Conservation (phyloP, 768 basidiomycete species). For the Hebeloma cylindrosporum region DNA sequence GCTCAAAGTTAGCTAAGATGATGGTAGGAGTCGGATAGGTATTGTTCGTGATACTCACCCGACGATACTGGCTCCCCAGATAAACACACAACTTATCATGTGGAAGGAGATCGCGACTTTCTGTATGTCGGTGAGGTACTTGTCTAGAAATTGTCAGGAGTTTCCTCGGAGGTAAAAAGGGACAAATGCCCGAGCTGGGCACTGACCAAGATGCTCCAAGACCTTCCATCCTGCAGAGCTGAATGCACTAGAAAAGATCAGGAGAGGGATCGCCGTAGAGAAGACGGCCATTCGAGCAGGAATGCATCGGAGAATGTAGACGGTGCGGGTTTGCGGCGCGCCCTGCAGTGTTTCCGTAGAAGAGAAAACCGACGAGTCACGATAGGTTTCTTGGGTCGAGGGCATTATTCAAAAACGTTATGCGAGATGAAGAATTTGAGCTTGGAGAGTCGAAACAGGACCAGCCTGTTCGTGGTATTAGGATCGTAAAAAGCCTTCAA, state of each 20-base stretch:
- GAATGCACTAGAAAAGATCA: conserved; percentile 8
- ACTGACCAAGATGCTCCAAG: conserved; percentile 13
- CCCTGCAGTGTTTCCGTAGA: neutral
- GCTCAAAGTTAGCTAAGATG: conserved; percentile 5
- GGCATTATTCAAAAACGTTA: conserved; percentile 4
- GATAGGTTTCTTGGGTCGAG: neutral
- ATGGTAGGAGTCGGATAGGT: neutral
- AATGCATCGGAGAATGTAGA: conserved; percentile 14
- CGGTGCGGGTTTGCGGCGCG: neutral
- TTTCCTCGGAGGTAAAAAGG: neutral
- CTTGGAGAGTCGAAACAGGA: too few relatives aligned
- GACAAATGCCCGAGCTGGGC: neutral
- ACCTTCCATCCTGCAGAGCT: conserved; percentile 9
- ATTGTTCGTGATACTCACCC: conserved; percentile 20
- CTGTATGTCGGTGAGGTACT: conserved; percentile 18
- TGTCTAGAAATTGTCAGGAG: conserved; percentile 3
- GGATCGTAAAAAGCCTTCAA: too few relatives aligned
- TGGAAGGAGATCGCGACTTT: conserved; percentile 21
- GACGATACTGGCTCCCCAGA: conserved; percentile 16
- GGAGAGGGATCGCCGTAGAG: conserved; percentile 7
- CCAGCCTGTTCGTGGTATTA: too few relatives aligned
- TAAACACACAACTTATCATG: conserved; percentile 16
- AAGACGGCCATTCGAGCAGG: conserved; percentile 15
- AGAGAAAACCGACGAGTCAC: conserved; percentile 4
- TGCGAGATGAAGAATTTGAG: too few relatives aligned